Evolutionary conservation across 2,329 filamentous ascomycete genomes (phyloP), one percentile per base, ranked within the genome.

Genomic region (Ophiocordyceps robertsii): DNA sequence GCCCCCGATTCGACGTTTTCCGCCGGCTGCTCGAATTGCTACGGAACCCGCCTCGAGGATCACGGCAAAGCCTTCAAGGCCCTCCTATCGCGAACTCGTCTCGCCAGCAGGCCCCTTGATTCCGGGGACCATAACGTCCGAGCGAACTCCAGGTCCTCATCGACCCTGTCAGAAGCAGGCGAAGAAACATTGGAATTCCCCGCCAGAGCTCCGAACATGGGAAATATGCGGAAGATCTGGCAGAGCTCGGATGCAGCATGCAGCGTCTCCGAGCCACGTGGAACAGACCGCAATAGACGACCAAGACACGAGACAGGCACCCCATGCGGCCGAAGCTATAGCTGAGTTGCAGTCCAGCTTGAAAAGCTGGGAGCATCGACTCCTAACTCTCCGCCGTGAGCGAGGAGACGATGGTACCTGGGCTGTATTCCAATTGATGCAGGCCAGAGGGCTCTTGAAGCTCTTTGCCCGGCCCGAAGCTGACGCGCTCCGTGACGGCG

Each of bases 401-500:
- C 42, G 51, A 40, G 51, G 52, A 8, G 33, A 46, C 30, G 47
- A 53, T 24, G 56, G 53, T 24, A 49, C 50, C 37, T 61, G 59
- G 58, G 45, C 51, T 9, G 46, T 47, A 13, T 56, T 60, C 37
- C 31, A 52, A 27, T 45, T 49, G 17, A 46, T 60, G 16, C 46
- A 43, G 29, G 38, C 38, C 2, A 41, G 45, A 32, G 52, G 43
- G 14, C 43, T 49, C 19, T 35, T 44, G 11, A 31, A 45, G 12
- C 38, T 56, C 19, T 38, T 64, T 6, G 46, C 48, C 3, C 44
- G 46, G 7, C 37, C 43, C 24, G 44, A 51, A 24, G 53, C 57
- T 14, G 50, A 55, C 9, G 21, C 43, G 9, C 43, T 63, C 24
- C 55, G 60, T 13, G 54, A 60, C 29, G 47, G 48, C 14, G 51